Evolutionary conservation across 176 grass and related monocot genomes (phyloP).

Genomic region (Bolboschoenus planiculmis): DNA sequence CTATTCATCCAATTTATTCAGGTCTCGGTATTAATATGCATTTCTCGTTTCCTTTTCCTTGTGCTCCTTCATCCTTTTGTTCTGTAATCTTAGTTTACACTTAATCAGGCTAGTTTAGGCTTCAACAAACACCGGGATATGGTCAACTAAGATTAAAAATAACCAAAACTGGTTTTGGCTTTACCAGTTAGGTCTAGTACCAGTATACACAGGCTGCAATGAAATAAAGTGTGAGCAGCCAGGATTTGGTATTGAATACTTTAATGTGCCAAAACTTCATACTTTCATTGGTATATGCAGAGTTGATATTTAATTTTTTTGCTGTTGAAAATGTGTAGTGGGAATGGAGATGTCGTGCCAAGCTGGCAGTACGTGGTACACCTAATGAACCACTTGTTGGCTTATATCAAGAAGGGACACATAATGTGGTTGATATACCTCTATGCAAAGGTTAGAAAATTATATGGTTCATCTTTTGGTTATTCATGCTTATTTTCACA

Average conservation of each 20-base stretch:
- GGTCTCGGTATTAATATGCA: neutral
- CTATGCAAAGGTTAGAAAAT: constrained; percentile 59
- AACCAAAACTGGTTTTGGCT: neutral
- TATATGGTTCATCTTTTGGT: neutral
- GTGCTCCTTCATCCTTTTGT: neutral
- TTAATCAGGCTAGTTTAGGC: neutral
- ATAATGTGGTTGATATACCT: constrained; percentile 70
- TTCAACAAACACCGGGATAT: neutral
- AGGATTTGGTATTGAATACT: neutral
- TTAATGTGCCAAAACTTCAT: neutral
- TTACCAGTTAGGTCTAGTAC: neutral
- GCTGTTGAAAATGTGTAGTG: constrained; percentile 35
- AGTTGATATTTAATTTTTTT: neutral
- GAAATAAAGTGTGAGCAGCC: neutral
- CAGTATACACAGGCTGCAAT: neutral
- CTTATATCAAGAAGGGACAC: constrained; percentile 90
- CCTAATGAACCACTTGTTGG: constrained; percentile 59
- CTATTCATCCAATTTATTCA: neutral
- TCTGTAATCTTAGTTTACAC: neutral
- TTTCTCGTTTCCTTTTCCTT: neutral
- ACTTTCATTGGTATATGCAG: neutral
- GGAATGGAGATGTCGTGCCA: constrained; percentile 95
- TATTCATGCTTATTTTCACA: neutral
- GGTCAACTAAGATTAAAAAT: neutral
- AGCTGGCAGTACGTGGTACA: constrained; percentile 81